Evolutionary conservation across 2,329 filamentous ascomycete species (phyloP).

Genomic region (Stemphylium vesicarium): DNA sequence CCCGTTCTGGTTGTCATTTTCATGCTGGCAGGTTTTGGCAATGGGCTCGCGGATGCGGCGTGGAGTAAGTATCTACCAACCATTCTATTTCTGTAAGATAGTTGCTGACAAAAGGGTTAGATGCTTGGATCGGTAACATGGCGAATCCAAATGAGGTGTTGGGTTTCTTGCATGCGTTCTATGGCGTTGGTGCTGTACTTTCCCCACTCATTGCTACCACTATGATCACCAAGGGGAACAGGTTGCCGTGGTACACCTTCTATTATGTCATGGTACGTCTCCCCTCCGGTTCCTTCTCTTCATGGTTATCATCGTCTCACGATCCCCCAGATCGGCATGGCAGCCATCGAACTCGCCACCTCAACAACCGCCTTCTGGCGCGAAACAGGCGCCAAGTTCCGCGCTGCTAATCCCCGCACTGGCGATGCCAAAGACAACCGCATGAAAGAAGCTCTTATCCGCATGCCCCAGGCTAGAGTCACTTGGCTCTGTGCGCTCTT

Average conservation of each 20-base stretch:
- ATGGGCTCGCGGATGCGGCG: conserved; percentile 69
- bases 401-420: conserved; percentile 56
- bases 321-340: conserved; percentile 56
- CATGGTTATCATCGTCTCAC: not conserved
- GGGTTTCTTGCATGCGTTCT: conserved; percentile 74
- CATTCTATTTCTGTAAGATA: no score
- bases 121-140: conserved; percentile 73
- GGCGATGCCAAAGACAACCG: conserved; percentile 55
- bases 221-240: conserved; percentile 68
- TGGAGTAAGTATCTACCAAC: conserved; percentile 45
- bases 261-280: conserved; percentile 74
- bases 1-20: conserved; percentile 69
- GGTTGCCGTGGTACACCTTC: conserved; percentile 72
- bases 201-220: conserved; percentile 73
- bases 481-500: conserved; percentile 79
- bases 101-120: not conserved
- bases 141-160: conserved; percentile 74
- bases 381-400: conserved; percentile 65
- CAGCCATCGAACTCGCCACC: conserved; percentile 62
- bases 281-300: not conserved
- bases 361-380: conserved; percentile 67
- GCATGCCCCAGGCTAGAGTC: conserved; percentile 57
- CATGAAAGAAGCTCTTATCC: conserved; percentile 59
- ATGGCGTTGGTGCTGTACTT: conserved; percentile 73
- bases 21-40: conserved; percentile 72